Conservation (phyloP, 306 rosid genomes). For the Vachellia collinsii region DNA sequence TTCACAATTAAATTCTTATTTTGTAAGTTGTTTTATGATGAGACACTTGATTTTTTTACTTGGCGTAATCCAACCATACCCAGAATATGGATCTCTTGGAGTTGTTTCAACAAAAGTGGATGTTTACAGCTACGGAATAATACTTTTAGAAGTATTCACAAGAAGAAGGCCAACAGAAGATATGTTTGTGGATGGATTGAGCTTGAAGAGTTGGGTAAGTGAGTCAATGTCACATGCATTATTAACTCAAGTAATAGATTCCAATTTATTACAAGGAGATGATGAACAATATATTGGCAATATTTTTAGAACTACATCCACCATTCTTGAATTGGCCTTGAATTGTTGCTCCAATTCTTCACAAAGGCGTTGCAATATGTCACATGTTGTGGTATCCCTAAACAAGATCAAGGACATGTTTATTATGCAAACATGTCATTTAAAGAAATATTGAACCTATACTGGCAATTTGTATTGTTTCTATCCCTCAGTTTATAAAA, state of each 20-base stretch:
- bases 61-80: background rate
- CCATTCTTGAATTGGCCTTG: background rate
- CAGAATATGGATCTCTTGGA: background rate
- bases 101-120: background rate
- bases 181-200: background rate
- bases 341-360: background rate
- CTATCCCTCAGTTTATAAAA: background rate
- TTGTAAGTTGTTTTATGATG: background rate
- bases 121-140: background rate
- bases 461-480: background rate
- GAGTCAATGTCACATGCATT: background rate
- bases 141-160: background rate
- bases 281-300: background rate
- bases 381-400: background rate
- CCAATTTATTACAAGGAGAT: background rate
- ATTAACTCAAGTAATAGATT: background rate
- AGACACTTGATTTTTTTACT: too few species aligned
- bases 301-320: background rate
- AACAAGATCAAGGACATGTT: background rate
- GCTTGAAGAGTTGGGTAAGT: background rate
- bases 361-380: background rate
- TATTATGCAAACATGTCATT: background rate
- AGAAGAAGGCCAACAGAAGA: background rate
- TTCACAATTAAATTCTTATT: too few species aligned
- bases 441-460: background rate